phyloP scores from a whole-genome alignment of 768 basidiomycete species.

The Tubosaeta sp. region DNA sequence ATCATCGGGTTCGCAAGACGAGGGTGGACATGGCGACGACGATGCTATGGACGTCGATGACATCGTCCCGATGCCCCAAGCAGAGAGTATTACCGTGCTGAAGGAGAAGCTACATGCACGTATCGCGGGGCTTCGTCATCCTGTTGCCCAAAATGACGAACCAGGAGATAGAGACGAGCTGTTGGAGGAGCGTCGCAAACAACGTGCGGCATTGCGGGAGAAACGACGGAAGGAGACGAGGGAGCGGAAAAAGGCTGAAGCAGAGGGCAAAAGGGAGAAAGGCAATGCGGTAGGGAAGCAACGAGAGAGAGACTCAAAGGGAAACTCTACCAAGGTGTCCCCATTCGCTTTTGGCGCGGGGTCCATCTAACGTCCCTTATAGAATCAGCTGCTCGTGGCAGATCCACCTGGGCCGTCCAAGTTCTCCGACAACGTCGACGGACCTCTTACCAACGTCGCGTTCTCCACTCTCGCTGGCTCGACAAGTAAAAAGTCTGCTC shows the following conservation, averaged over 20 bases:
- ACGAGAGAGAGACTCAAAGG: conserved; percentile 41
- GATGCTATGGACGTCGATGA: conserved; percentile 30
- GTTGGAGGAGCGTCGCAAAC: conserved; percentile 71
- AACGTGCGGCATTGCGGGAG: conserved; percentile 82
- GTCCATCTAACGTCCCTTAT: conserved; percentile 1
- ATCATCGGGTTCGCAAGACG: conserved; percentile 22
- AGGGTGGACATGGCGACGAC: conserved; percentile 22
- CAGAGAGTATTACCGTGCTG: conserved; percentile 58
- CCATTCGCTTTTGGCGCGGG: background rate
- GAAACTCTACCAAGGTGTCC: conserved; percentile 52
- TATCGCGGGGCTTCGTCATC: conserved; percentile 63
- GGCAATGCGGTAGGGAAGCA: conserved; percentile 46
- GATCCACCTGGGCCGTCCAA: conserved; percentile 34
- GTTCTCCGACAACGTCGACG: conserved; percentile 30
- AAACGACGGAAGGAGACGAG: conserved; percentile 79
- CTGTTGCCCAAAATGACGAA: conserved; percentile 34
- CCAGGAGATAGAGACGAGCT: conserved; percentile 74
- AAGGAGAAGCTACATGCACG: conserved; percentile 72
- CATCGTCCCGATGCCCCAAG: conserved; percentile 60
- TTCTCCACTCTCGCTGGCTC: conserved; percentile 63
- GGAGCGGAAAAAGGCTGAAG: conserved; percentile 70
- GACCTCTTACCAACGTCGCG: conserved; percentile 56
- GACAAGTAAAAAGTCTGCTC: conserved; percentile 43
- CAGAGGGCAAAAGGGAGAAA: conserved; percentile 52
- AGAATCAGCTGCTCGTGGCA: conserved; percentile 73